phyloP scores from a whole-genome alignment of 176 grass and related monocot species.

The Paspalum vaginatum region DNA sequence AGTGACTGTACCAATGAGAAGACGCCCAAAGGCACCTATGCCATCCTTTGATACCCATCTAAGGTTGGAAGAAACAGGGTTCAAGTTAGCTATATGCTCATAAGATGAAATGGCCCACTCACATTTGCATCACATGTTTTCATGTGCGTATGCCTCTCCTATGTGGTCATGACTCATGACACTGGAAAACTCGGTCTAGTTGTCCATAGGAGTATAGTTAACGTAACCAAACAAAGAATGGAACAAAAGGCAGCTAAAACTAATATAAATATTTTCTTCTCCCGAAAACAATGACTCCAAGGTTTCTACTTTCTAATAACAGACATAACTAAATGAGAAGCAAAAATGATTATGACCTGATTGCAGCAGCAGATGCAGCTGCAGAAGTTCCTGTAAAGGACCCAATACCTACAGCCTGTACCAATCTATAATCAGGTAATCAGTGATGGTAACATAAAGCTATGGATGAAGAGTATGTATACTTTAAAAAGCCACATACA shows the following conservation, averaged over 20 bases:
- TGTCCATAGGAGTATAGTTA: not conserved
- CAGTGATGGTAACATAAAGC: constrained; percentile 25
- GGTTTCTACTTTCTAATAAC: constrained; percentile 8
- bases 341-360: constrained; percentile 62
- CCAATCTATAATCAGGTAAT: constrained; percentile 55
- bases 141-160: not conserved
- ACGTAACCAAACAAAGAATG: constrained; percentile 6
- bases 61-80: constrained; percentile 25
- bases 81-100: constrained; percentile 17
- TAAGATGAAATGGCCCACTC: constrained; percentile 12
- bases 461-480: constrained; percentile 40
- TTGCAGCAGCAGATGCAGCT: constrained; percentile 93
- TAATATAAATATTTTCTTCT: constrained; percentile 5
- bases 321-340: not conserved
- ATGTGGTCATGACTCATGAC: constrained; percentile 6
- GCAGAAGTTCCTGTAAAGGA: constrained; percentile 77
- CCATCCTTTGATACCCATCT: constrained; percentile 99
- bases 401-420: constrained; percentile 94
- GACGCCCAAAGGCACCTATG: constrained; percentile 79
- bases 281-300: constrained; percentile 8
- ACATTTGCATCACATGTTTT: constrained; percentile 7
- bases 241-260: not conserved
- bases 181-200: not conserved
- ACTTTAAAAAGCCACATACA: constrained; percentile 9
- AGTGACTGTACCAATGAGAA: constrained; percentile 81